Conservation (phyloP, 2,329 filamentous ascomycete species). For the Hypoxylon sp. region DNA sequence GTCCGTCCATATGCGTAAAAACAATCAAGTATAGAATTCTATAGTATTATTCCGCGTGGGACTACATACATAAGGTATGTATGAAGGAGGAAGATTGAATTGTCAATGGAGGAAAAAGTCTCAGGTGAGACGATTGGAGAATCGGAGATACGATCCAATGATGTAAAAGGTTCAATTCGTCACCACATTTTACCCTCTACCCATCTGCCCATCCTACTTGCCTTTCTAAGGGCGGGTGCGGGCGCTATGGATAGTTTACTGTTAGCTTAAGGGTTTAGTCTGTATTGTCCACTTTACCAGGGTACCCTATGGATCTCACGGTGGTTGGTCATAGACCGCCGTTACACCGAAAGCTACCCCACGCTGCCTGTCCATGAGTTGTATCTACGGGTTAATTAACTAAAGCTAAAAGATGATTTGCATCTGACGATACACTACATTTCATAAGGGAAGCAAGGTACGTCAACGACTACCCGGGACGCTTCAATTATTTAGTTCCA, state of each 20-base stretch:
- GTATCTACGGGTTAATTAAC: constrained; percentile 3
- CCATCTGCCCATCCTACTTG: not conserved
- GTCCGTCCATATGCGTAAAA: constrained; percentile 21
- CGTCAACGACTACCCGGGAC: no score
- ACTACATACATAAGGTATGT: not conserved
- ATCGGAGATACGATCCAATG: constrained; percentile 43
- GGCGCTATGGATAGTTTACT: constrained; percentile 30
- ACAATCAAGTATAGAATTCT: not conserved
- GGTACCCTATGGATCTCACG: not conserved
- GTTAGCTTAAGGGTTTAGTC: not conserved
- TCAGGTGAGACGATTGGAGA: constrained; percentile 31
- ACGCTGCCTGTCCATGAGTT: not conserved
- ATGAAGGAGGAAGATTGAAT: not conserved
- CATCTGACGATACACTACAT: constrained; percentile 3
- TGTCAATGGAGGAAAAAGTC: constrained; percentile 12
- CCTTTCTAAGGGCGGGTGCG: constrained; percentile 12
- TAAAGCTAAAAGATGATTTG: constrained; percentile 5
- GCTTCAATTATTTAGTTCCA: no score
- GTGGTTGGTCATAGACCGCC: constrained; percentile 30
- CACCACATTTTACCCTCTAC: constrained; percentile 17
- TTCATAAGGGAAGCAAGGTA: no score
- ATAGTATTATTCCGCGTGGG: not conserved
- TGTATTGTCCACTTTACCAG: no score
- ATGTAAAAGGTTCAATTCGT: constrained; percentile 37
- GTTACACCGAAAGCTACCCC: constrained; percentile 28